These are phyloP conservation scores for Tremella yokohamensis DNA, from an alignment of 768 basidiomycete species.

Conservation along the genomic window DNA sequence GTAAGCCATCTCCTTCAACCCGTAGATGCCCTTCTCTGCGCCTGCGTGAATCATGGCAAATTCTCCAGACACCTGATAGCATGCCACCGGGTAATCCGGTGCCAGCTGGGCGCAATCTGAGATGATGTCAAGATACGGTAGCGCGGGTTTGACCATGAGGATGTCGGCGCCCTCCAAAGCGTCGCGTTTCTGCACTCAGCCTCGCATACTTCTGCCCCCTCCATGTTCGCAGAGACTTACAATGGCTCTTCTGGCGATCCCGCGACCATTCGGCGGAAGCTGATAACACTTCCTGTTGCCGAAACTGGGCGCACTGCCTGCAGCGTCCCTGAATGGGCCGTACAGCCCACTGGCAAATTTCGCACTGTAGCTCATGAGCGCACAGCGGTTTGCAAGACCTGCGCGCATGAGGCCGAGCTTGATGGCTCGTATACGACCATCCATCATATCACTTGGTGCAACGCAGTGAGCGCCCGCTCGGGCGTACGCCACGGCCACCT, in stretches of 20 bases:
- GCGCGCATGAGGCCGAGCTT: conserved; percentile 78
- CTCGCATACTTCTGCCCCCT: neutral
- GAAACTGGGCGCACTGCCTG: conserved; percentile 89
- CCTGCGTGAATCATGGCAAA: conserved; percentile 97
- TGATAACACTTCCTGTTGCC: conserved; percentile 98
- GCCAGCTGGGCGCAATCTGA: conserved; percentile 77
- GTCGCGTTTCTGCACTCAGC: conserved; percentile 68
- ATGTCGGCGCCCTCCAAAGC: conserved; percentile 89
- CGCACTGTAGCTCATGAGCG: conserved; percentile 93
- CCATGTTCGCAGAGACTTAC: conserved; percentile 55
- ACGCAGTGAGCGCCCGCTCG: conserved; percentile 95
- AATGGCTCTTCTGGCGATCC: conserved; percentile 87
- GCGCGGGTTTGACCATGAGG: conserved; percentile 95
- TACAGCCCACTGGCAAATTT: conserved; percentile 95
- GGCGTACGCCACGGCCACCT: conserved; percentile 90
- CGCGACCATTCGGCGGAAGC: conserved; percentile 80
- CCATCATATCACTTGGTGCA: conserved; percentile 99
- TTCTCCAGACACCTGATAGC: conserved; percentile 91
- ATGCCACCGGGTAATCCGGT: conserved; percentile 85
- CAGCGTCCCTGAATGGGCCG: conserved; percentile 99
- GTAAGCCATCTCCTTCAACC: conserved; percentile 86
- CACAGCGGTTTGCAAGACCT: conserved; percentile 80
- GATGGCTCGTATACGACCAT: conserved; percentile 85
- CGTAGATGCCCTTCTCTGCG: conserved; percentile 88
- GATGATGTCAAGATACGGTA: conserved; percentile 96